These are phyloP conservation scores for Chlorella vulgaris DNA, from an alignment of 139 green algal species.

Conservation along the genomic window DNA sequence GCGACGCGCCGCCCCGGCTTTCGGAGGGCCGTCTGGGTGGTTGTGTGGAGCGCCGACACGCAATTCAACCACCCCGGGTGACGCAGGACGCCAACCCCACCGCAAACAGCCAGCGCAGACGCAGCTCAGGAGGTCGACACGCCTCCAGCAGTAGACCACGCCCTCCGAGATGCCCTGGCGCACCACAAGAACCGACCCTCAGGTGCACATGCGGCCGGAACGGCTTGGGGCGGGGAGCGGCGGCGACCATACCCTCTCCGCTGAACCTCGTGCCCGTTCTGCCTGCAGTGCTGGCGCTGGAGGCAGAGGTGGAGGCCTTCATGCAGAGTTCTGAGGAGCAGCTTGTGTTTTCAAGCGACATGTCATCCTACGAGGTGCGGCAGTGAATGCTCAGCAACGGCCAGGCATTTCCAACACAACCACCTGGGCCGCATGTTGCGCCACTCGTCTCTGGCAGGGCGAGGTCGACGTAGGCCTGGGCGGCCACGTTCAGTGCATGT, in stretches of 20 bases:
- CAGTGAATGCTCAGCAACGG: too few species aligned
- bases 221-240: too few species aligned
- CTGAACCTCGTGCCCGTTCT: background rate
- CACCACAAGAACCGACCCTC: conserved; percentile 34
- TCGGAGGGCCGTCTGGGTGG: background rate
- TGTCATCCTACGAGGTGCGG: conserved; percentile 52
- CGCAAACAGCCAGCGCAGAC: background rate
- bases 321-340: conserved; percentile 27
- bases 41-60: background rate
- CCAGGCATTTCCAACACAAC: too few species aligned
- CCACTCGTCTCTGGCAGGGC: too few species aligned
- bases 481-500: too few species aligned
- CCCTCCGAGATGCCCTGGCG: conserved; percentile 37
- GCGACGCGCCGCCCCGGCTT: background rate
- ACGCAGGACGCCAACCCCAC: background rate
- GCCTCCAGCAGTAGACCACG: conserved; percentile 32
- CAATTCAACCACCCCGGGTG: background rate
- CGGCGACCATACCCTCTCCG: too few species aligned
- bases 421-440: background rate
- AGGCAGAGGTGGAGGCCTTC: conserved; percentile 52
- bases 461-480: too few species aligned
- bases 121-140: background rate
- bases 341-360: conserved; percentile 37
- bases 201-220: conserved; percentile 3
- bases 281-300: conserved; percentile 47